phyloP scores from a whole-genome alignment of 768 basidiomycete species.

The Suillus paluster region DNA sequence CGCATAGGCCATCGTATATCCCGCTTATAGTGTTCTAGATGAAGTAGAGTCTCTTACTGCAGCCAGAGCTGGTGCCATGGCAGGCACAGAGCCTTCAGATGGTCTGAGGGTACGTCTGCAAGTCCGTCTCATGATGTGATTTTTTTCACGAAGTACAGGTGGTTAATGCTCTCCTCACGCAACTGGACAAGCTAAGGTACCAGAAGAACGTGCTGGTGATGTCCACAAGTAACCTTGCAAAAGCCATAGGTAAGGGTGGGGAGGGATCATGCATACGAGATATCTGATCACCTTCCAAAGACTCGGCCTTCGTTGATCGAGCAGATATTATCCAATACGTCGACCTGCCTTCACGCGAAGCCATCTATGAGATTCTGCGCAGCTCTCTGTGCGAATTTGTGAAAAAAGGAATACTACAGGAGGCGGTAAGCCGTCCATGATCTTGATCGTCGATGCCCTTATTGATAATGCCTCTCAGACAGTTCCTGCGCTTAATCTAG shows the following conservation, averaged over 20 bases:
- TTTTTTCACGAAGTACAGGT: slow-evolving; percentile 58
- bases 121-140: background rate
- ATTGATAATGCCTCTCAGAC: slow-evolving; percentile 41
- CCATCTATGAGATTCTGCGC: slow-evolving; percentile 90
- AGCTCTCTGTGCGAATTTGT: slow-evolving; percentile 84
- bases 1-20: background rate
- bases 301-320: slow-evolving; percentile 94
- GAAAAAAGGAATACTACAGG: slow-evolving; percentile 66
- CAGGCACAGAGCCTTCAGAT: slow-evolving; percentile 95
- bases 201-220: slow-evolving; percentile 94
- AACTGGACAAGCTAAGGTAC: slow-evolving; percentile 93
- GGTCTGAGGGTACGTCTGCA: slow-evolving; percentile 73
- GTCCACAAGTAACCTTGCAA: slow-evolving; percentile 94
- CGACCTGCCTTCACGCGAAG: slow-evolving; percentile 88
- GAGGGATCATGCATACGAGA: background rate
- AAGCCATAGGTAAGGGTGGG: slow-evolving; percentile 79
- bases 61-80: slow-evolving; percentile 92
- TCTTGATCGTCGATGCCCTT: background rate
- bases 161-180: slow-evolving; percentile 95
- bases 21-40: slow-evolving; percentile 51
- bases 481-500: slow-evolving; percentile 66
- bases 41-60: slow-evolving; percentile 97
- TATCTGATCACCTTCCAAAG: slow-evolving; percentile 44
- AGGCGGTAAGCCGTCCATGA: slow-evolving; percentile 51
- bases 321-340: slow-evolving; percentile 97